Evolutionary conservation across 2,329 filamentous ascomycete species (phyloP), one percentile per base, ranked within the genome.

Genomic region (Fusarium phyllophilum): DNA sequence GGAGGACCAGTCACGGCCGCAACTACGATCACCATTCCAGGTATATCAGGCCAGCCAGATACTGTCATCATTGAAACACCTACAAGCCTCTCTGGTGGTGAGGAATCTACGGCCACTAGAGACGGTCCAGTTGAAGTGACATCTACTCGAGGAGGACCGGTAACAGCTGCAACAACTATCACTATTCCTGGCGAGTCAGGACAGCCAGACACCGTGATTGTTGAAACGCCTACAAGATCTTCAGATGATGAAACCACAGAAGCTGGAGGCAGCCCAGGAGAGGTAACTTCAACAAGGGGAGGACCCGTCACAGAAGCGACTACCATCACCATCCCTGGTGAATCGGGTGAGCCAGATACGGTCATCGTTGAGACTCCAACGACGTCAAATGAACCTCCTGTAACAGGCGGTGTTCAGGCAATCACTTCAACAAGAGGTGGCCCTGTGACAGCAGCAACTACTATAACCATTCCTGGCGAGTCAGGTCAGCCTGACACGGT

Each of bases 391-490:
- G 31, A 52, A 13, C 31, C 48, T 4, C 6, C n/a, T 2, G n/a
- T 36, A 3, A 52, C 31, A 15, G 48, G 31, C 2, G 31, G 48
- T 26, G 31, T 52, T 20, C 48, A 52, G 10, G 48, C n/a, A 24
- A 36, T 36, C 8, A 67, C 64, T 8, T 38, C 56, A 12, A 57
- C 29, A 18, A 38, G 64, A 29, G 64, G 39, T 9, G 49, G 59
- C 1, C 10, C 39, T 5, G 59, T 44, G 8, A 45, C 59, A 12
- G 22, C 10, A 9, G 31, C 62, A 5, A 51, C 31, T 15, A 61
- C 62, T 3, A 65, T 60, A 8, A 57, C 39, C 1, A 48, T 63
- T 1, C 36, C 42, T 1, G 41, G 31, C 4, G 45, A 46, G 13
- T 33, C 62, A 3, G 57, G 56, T 0, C 22, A 46, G 17, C 55